These are phyloP conservation scores for Mimosa bimucronata DNA, from an alignment of 306 rosid genomes.

Conservation along the genomic window DNA sequence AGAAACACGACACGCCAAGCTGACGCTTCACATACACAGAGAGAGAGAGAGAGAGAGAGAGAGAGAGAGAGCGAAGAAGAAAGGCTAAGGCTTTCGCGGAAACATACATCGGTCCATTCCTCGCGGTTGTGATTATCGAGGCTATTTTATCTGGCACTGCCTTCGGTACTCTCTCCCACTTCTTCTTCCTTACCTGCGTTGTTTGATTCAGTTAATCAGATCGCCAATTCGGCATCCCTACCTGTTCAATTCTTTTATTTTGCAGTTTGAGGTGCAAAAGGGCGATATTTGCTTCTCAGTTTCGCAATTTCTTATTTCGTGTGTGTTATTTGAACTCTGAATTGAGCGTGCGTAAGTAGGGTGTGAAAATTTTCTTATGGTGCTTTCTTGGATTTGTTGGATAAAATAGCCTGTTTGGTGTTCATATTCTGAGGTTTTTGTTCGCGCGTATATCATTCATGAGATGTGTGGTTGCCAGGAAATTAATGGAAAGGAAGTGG, in stretches of 20 bases:
- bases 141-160: slow-evolving; percentile 36
- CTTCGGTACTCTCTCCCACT: slow-evolving; percentile 42
- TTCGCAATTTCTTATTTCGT: background rate
- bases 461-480: slow-evolving; percentile 18
- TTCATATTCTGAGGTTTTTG: too few relatives aligned
- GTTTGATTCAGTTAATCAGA: background rate
- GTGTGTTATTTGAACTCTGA: background rate
- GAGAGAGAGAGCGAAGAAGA: background rate
- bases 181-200: background rate
- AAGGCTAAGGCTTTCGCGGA: background rate
- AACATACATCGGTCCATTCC: background rate
- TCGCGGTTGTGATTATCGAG: slow-evolving; percentile 42
- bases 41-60: background rate
- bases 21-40: slow-evolving; percentile 1
- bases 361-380: background rate
- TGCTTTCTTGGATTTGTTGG: background rate
- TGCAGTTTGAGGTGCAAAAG: slow-evolving; percentile 27
- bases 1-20: background rate
- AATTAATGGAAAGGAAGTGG: slow-evolving; percentile 14
- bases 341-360: slow-evolving; percentile 18
- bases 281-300: background rate
- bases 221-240: background rate
- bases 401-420: background rate
- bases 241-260: slow-evolving; percentile 2
- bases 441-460: too few relatives aligned